phyloP scores from a whole-genome alignment of 441 rosid species.

The Sinapis alba region DNA sequence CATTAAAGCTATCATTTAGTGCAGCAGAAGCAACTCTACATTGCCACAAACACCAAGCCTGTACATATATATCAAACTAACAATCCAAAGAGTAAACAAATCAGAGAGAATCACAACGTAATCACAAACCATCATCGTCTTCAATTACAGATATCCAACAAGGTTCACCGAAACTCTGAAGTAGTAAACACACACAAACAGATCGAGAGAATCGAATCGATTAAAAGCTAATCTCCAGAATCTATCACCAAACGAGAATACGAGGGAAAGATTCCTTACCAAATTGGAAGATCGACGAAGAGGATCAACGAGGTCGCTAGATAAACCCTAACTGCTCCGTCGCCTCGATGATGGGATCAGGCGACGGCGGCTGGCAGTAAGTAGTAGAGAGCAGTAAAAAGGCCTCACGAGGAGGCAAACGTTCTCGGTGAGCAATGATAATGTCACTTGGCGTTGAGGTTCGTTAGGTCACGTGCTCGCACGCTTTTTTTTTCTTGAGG shows the following conservation, averaged over 20 bases:
- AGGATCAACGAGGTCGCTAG: not conserved
- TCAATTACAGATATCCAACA: not conserved
- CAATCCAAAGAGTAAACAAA: no score
- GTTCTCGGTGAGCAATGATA: constrained; percentile 30
- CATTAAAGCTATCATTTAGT: not conserved
- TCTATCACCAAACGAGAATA: not conserved
- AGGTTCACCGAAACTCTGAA: no score
- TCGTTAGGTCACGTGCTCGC: constrained; percentile 29
- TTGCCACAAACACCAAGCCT: not conserved
- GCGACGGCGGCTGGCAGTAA: constrained; percentile 34
- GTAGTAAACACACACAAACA: not conserved
- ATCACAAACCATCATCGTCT: not conserved
- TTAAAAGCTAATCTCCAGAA: not conserved
- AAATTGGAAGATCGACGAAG: constrained; percentile 31
- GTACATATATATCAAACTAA: not conserved
- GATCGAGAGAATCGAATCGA: constrained; percentile 19
- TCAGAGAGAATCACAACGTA: not conserved
- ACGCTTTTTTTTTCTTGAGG: not conserved
- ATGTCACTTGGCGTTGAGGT: constrained; percentile 27
- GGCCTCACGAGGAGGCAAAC: constrained; percentile 26
- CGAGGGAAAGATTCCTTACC: constrained; percentile 35
- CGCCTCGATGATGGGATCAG: constrained; percentile 44
- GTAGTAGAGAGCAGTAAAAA: not conserved
- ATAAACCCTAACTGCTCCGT: constrained; percentile 33
- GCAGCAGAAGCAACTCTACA: not conserved